Evolutionary conservation across 805 yeast species (phyloP).

Genomic region (Lipomyces anomalus): DNA sequence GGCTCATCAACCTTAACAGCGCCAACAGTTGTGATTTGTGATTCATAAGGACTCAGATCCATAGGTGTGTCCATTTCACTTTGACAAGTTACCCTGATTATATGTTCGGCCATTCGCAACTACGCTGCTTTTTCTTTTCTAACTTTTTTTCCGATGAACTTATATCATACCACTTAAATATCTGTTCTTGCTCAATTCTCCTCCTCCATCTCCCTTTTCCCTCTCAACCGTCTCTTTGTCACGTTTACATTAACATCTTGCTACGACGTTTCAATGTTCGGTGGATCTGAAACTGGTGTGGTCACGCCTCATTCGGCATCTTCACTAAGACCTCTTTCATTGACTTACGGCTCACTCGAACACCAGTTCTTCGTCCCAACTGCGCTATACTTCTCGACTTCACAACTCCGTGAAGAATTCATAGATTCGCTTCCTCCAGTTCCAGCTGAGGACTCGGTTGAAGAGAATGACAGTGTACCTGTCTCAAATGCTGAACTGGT

Average conservation of each 20-base stretch:
- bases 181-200: neutral
- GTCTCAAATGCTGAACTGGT: conserved; percentile 78
- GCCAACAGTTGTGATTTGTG: no score
- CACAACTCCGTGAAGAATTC: conserved; percentile 85
- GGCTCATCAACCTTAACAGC: no score
- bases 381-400: conserved; percentile 66
- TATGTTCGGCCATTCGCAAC: neutral
- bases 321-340: conserved; percentile 71
- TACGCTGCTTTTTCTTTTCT: neutral
- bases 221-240: neutral
- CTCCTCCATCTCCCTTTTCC: neutral
- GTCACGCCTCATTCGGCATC: conserved; percentile 42
- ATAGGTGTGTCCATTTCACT: neutral
- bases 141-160: neutral
- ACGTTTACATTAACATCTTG: neutral
- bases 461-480: conserved; percentile 58
- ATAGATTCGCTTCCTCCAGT: conserved; percentile 60
- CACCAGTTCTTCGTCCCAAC: conserved; percentile 85
- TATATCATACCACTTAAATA: no score
- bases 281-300: conserved; percentile 36
- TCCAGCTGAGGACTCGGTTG: conserved; percentile 77
- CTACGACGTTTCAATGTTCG: conserved; percentile 13
- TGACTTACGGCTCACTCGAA: conserved; percentile 82
- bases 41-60: no score
- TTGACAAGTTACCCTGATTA: neutral